Percentiles rank a stretch among this genome's conserved stretches.
These are phyloP conservation scores for Cicer yamashitae DNA, from an alignment of 306 rosid genomes.

Conservation along the genomic window DNA sequence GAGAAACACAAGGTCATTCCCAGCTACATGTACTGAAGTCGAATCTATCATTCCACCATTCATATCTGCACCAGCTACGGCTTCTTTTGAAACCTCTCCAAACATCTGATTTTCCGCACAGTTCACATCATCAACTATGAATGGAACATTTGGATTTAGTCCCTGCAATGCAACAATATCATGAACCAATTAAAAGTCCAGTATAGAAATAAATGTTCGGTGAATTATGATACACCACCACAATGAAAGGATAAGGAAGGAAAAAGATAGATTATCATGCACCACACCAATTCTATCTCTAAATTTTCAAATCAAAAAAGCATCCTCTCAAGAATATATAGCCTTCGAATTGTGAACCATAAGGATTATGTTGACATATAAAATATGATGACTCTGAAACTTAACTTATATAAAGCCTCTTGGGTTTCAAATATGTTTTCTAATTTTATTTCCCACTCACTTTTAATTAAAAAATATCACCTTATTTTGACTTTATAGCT, in stretches of 20 bases:
- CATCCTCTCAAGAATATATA: slow-evolving; percentile 17
- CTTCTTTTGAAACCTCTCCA: slow-evolving; percentile 51
- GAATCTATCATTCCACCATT: slow-evolving; percentile 48
- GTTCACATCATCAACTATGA: slow-evolving; percentile 50
- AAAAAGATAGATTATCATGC: slow-evolving; percentile 29
- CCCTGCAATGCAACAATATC: slow-evolving; percentile 52
- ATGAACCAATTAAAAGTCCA: slow-evolving; percentile 38
- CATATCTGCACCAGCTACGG: slow-evolving; percentile 42
- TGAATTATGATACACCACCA: slow-evolving; percentile 3
- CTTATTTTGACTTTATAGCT: neutral
- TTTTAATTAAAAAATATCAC: neutral
- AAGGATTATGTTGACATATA: neutral
- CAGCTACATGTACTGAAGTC: slow-evolving; percentile 45
- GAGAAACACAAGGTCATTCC: slow-evolving; percentile 49
- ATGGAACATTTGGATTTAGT: slow-evolving; percentile 52
- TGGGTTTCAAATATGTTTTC: neutral
- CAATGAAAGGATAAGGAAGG: neutral
- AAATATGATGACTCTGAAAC: neutral
- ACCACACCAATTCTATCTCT: slow-evolving; percentile 22
- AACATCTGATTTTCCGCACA: slow-evolving; percentile 47
- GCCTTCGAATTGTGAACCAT: slow-evolving; percentile 21
- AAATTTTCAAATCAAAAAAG: slow-evolving; percentile 31
- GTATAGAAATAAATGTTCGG: slow-evolving; percentile 11
- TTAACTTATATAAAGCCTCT: neutral
- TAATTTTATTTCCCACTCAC: neutral